phyloP scores from a whole-genome alignment of 2,329 filamentous ascomycete species.

The Ascocoryne sarcoides region DNA sequence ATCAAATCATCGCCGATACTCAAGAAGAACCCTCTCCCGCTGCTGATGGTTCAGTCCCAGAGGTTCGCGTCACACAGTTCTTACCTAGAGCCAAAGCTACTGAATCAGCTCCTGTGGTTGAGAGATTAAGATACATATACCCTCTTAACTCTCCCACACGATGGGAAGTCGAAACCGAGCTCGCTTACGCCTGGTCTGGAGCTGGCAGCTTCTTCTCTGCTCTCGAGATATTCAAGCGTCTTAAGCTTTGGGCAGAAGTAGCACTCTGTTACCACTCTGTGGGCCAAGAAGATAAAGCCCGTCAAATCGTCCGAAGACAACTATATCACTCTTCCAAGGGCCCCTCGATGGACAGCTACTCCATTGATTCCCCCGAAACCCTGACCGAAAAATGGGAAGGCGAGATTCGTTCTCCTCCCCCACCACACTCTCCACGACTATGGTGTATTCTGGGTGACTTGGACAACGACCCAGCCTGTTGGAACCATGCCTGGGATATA shows the following conservation, averaged over 20 bases:
- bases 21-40: constrained; percentile 19
- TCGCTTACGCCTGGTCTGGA: constrained; percentile 85
- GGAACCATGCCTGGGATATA: constrained; percentile 80
- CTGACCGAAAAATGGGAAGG: constrained; percentile 51
- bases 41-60: constrained; percentile 28
- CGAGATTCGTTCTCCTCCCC: constrained; percentile 58
- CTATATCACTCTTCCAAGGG: constrained; percentile 59
- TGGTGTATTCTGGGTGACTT: constrained; percentile 93
- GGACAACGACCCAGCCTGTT: constrained; percentile 64
- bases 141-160: constrained; percentile 73
- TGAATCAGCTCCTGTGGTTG: constrained; percentile 69
- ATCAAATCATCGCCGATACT: constrained; percentile 89
- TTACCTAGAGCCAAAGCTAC: constrained; percentile 65
- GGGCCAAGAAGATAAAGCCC: constrained; percentile 70
- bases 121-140: constrained; percentile 77
- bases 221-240: constrained; percentile 87
- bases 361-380: constrained; percentile 43
- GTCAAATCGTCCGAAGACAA: constrained; percentile 65
- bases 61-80: constrained; percentile 62
- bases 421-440: constrained; percentile 74
- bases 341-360: constrained; percentile 30
- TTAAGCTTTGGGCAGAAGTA: constrained; percentile 91
- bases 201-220: constrained; percentile 83
- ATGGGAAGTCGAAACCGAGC: constrained; percentile 90
- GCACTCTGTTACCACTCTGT: constrained; percentile 61